Percentiles rank a stretch among this genome's conserved stretches.
Conservation (phyloP, 805 yeast species). For the Kodamaea kaohsiungensis region DNA sequence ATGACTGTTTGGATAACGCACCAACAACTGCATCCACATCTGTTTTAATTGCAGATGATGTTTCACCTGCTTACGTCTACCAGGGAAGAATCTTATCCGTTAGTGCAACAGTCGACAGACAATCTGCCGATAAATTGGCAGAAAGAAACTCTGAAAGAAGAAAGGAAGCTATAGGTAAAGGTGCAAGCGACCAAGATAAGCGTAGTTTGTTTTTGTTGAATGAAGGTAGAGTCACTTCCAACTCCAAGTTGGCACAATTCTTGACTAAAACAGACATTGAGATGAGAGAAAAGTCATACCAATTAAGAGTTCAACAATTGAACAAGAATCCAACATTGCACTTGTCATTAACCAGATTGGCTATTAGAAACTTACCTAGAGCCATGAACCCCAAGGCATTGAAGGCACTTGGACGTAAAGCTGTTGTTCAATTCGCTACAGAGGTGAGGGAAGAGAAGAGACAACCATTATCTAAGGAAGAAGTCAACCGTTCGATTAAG, state of each 20-base stretch:
- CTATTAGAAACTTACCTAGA: conserved; percentile 91
- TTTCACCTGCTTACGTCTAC: conserved; percentile 81
- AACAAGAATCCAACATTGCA: conserved; percentile 89
- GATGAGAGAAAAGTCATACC: conserved; percentile 83
- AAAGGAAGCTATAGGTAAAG: conserved; percentile 75
- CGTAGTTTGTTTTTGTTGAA: conserved; percentile 84
- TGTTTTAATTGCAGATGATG: conserved; percentile 87
- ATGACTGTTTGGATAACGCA: conserved; percentile 71
- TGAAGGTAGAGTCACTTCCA: conserved; percentile 88
- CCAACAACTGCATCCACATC: conserved; percentile 67
- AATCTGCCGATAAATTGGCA: conserved; percentile 71
- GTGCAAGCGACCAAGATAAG: conserved; percentile 76
- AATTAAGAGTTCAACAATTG: conserved; percentile 84
- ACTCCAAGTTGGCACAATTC: conserved; percentile 72
- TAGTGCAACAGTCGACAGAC: conserved; percentile 83
- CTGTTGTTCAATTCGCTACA: conserved; percentile 89
- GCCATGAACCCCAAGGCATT: conserved; percentile 85
- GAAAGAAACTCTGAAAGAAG: conserved; percentile 74
- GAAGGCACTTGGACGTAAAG: conserved; percentile 91
- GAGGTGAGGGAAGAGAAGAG: conserved; percentile 76
- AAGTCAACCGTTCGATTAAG: conserved; percentile 73
- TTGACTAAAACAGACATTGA: conserved; percentile 76
- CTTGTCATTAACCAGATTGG: conserved; percentile 91
- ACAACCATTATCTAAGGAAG: conserved; percentile 89
- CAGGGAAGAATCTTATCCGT: conserved; percentile 90